These are phyloP conservation scores for Hypoxylon sp. DNA, from an alignment of 2,329 filamentous ascomycete genomes.

Conservation along the genomic window DNA sequence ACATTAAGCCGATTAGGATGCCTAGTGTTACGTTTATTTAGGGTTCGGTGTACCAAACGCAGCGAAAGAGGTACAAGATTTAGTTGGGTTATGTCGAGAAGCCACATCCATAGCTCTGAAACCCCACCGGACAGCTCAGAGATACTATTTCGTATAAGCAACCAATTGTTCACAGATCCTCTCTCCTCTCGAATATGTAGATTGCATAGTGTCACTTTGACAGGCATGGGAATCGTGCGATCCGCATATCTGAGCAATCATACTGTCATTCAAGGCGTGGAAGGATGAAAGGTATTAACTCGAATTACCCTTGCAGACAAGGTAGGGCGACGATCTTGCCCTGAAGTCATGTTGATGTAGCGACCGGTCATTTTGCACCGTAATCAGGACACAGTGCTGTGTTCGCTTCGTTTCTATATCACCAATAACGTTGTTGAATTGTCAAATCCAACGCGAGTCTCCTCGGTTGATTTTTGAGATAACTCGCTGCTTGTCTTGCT, in stretches of 20 bases:
- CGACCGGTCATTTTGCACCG: constrained; percentile 31
- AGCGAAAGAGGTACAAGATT: background rate
- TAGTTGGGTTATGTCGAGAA: background rate
- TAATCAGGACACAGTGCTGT: constrained; percentile 11
- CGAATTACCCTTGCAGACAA: background rate
- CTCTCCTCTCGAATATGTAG: background rate
- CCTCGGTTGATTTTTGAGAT: background rate
- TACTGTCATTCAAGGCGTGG: background rate
- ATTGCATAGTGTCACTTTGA: background rate
- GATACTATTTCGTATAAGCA: constrained; percentile 25
- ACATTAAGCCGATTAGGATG: constrained; percentile 14
- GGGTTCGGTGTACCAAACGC: background rate
- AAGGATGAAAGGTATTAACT: constrained; percentile 12
- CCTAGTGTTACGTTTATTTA: constrained; percentile 14
- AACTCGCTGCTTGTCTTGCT: background rate
- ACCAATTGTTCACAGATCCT: constrained; percentile 7
- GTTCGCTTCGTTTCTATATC: constrained; percentile 12
- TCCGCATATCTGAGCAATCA: background rate
- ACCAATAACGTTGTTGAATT: background rate
- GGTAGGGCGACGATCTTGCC: constrained; percentile 27
- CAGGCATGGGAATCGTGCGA: background rate
- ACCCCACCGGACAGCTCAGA: background rate
- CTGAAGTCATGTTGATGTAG: constrained; percentile 19
- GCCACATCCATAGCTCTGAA: background rate
- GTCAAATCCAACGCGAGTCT: background rate